Percentiles rank a stretch among this genome's conserved stretches.
These are phyloP conservation scores for Phytomonas sp. DNA, from an alignment of 208 protist genomes.

Conservation along the genomic window DNA sequence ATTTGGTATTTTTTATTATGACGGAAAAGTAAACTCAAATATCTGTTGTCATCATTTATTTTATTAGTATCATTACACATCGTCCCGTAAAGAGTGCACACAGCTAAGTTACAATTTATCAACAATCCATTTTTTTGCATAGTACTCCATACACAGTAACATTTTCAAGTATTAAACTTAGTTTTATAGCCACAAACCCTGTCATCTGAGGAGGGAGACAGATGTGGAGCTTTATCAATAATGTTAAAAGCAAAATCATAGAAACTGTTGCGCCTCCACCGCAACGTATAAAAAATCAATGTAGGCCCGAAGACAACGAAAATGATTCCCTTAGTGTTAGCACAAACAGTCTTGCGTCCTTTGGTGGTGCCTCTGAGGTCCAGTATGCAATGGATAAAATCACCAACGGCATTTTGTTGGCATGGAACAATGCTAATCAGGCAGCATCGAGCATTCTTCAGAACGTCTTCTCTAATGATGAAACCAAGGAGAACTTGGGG, in stretches of 20 bases:
- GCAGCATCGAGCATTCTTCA: conserved; percentile 22
- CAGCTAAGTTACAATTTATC: no score
- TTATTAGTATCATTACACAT: no score
- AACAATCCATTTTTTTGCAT: no score
- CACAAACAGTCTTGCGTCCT: no score
- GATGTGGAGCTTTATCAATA: conserved; percentile 6
- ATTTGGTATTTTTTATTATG: not conserved
- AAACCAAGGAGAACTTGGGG: conserved; percentile 14
- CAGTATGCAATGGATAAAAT: conserved; percentile 11
- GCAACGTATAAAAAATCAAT: not conserved
- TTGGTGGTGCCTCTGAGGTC: conserved; percentile 4
- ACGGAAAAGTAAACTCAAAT: not conserved
- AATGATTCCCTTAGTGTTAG: no score
- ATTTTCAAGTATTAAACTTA: no score
- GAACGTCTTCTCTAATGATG: conserved; percentile 17
- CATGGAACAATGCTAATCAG: conserved; percentile 29
- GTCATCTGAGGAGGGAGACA: not conserved
- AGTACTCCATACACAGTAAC: no score
- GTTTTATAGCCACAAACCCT: no score
- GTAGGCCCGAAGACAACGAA: no score
- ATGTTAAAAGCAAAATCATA: not conserved
- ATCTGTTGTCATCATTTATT: no score
- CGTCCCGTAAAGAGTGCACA: no score
- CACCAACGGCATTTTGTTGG: not conserved
- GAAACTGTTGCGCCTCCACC: conserved; percentile 5